phyloP scores from a whole-genome alignment of 2,329 filamentous ascomycete genomes.

The Arthrobotrys megalospora region DNA sequence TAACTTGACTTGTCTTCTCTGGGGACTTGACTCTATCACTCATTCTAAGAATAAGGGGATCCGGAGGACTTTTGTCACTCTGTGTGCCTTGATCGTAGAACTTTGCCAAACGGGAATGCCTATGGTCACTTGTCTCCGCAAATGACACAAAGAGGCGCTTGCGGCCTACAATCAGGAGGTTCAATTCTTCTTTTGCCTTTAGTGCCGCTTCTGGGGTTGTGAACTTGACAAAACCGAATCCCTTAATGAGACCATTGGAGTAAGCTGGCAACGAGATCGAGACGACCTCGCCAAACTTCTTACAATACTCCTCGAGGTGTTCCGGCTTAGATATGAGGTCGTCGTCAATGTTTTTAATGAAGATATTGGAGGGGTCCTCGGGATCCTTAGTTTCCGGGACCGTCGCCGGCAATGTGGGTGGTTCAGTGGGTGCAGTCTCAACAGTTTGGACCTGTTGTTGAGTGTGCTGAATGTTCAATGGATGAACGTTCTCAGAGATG shows the following conservation, averaged over 20 bases:
- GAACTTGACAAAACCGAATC: slow-evolving; percentile 97
- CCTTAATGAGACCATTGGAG: slow-evolving; percentile 89
- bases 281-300: slow-evolving; percentile 90
- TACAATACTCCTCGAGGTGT: slow-evolving; percentile 92
- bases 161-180: slow-evolving; percentile 74
- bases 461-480: slow-evolving; percentile 12
- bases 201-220: slow-evolving; percentile 88
- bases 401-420: slow-evolving; percentile 26
- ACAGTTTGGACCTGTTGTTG: slow-evolving; percentile 26
- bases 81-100: slow-evolving; percentile 52
- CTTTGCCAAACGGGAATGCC: slow-evolving; percentile 62
- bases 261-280: slow-evolving; percentile 94
- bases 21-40: not conserved
- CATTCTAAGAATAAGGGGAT: slow-evolving; percentile 10
- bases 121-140: slow-evolving; percentile 64
- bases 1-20: slow-evolving; percentile 1
- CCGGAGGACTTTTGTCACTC: slow-evolving; percentile 19
- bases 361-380: slow-evolving; percentile 79
- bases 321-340: slow-evolving; percentile 95
- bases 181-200: slow-evolving; percentile 89
- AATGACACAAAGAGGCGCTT: slow-evolving; percentile 64
- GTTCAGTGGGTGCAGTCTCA: slow-evolving; percentile 12
- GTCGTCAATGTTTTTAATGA: slow-evolving; percentile 99
- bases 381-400: slow-evolving; percentile 64
- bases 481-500: slow-evolving; percentile 43